Base-by-base conservation (phyloP, 352 stramenopile genomes). In the Pythium plurisporium region DNA sequence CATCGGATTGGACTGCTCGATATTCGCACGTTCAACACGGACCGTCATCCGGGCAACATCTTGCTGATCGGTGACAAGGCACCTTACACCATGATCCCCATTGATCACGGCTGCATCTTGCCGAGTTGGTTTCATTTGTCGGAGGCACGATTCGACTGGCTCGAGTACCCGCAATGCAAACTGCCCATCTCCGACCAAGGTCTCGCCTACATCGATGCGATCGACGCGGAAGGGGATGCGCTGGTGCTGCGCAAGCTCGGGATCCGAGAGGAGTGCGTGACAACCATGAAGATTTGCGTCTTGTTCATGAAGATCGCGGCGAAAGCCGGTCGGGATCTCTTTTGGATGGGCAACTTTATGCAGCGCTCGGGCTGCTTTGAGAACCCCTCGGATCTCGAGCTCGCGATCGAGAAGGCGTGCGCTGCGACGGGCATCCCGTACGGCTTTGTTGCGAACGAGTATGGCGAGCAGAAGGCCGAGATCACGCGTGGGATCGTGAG, bases 1-100 rank as follows among this genome's bases (percentile, higher is more conserved):
- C 86, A 95, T 27, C 76, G 76, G 44, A 94, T 96, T 40, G 87
- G 73, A 0, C 43, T 96, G 19, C 59, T 96, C 14, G 86, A 96
- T 29, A 56, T 94, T 14, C 79, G 87, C 3, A 67, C 95, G 27
- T 92, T 93, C 65, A 96, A 96, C 54, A 91, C 79, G 17, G 86
- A 96, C 55, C 81, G 87, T 10, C 85, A 96, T 45, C 72, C 82
- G 7, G 86, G 86, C 34, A 93, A 89, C 44, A 90, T 91, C 19
- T 55, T 90, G 41, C 70, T 91, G 12, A 89, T 89, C 19, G 79
- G 79, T 5, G 82, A 91, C 23, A 86, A 78, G 55, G 74, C 85
- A 29, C 80, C 77, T 47, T 91, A 84, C 64, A 89, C 77, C 0
- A 93, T 91, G 79, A 73, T 80, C 5, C 78, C 79, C 8, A 89